Conservation (phyloP, 1,284 basidiomycete genomes). For the Rhodotorula sp. region DNA sequence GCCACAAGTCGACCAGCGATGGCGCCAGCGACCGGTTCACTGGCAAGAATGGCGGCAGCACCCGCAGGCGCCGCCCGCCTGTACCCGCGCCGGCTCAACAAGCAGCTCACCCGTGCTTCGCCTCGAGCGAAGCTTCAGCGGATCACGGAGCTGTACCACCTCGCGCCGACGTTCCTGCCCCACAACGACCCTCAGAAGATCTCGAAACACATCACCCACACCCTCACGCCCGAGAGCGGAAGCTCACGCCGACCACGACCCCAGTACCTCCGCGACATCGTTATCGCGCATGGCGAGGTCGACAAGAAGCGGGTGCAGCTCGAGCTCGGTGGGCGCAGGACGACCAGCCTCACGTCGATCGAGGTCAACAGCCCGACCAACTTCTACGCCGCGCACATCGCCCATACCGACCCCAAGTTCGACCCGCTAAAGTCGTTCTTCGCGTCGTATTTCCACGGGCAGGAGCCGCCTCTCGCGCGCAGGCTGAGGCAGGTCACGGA, state of each 20-base stretch:
- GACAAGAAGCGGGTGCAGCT: slow-evolving; percentile 25
- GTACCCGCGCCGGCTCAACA: not conserved
- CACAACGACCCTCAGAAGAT: not conserved
- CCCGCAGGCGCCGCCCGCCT: not conserved
- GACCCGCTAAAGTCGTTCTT: not conserved
- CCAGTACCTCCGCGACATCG: slow-evolving; percentile 11
- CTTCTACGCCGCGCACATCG: not conserved
- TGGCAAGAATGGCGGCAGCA: not conserved
- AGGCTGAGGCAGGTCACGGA: slow-evolving; percentile 22
- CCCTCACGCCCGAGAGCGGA: slow-evolving; percentile 1
- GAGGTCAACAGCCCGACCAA: slow-evolving; percentile 1
- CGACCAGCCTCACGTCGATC: slow-evolving; percentile 10
- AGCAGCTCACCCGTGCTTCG: no score
- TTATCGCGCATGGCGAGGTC: slow-evolving; percentile 8
- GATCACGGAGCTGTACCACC: slow-evolving; percentile 33
- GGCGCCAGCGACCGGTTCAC: no score
- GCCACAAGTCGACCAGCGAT: no score
- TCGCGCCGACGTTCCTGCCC: slow-evolving; percentile 31
- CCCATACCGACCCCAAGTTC: no score
- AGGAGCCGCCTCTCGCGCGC: slow-evolving; percentile 21
- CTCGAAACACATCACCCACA: not conserved
- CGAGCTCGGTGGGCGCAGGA: not conserved
- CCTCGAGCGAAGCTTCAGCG: not conserved
- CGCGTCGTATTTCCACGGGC: not conserved
- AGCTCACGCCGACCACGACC: slow-evolving; percentile 6